phyloP scores from a whole-genome alignment of 192 early-diverging fungal species.

The Radiomyces spectabilis region DNA sequence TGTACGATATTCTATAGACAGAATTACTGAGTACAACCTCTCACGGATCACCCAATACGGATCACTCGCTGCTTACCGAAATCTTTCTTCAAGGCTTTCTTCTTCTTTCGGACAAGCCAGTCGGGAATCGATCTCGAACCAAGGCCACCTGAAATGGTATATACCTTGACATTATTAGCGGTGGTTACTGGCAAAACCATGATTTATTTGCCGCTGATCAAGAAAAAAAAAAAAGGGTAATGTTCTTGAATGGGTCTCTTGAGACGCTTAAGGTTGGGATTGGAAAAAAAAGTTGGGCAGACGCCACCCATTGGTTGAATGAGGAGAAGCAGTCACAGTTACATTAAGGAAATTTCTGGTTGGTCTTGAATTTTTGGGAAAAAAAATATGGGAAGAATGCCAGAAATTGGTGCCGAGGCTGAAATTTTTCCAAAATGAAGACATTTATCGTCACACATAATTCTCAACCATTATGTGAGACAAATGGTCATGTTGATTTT shows the following conservation, averaged over 20 bases:
- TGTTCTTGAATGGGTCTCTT: background rate
- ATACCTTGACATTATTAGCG: conserved; percentile 93
- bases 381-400: background rate
- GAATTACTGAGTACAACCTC: background rate
- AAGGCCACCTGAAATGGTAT: conserved; percentile 69
- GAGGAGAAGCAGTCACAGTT: background rate
- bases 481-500: too few relatives aligned
- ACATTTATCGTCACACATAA: too few relatives aligned
- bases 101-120: conserved; percentile 85
- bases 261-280: conserved; percentile 1
- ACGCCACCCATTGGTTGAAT: background rate
- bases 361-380: background rate
- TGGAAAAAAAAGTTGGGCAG: background rate
- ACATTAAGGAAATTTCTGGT: too few relatives aligned
- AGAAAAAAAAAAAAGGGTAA: conserved; percentile 12
- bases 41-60: too few relatives aligned
- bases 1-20: conserved; percentile 70
- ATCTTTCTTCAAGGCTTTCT: conserved; percentile 84
- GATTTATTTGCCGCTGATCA: background rate
- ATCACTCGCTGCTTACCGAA: conserved; percentile 38
- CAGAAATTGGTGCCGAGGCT: too few relatives aligned
- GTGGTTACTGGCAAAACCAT: conserved; percentile 80
- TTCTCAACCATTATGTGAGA: too few relatives aligned
- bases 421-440: too few relatives aligned
- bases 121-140: conserved; percentile 84